A percentile compares a stretch with the other conserved stretches of the same genome.
phyloP scores from a whole-genome alignment of 192 early-diverging fungal species.

The Pecoramyces ruminantium region DNA sequence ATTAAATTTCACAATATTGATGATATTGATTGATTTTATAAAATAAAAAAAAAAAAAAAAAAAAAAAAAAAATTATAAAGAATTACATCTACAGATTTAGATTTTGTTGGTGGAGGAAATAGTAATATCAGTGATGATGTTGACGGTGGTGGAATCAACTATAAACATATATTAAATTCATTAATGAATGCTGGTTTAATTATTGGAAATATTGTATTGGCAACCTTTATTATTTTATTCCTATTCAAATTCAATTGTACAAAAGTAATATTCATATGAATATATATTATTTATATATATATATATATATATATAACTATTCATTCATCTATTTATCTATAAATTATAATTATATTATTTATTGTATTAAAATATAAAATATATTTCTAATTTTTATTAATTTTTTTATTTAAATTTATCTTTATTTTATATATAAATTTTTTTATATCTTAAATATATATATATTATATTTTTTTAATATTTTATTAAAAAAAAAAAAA shows the following conservation, averaged over 20 bases:
- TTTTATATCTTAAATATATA: no score
- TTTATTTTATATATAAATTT: no score
- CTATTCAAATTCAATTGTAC: conserved; percentile 61
- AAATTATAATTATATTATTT: no score
- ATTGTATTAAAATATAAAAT: neutral
- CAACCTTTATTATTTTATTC: conserved; percentile 55
- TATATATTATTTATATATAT: neutral
- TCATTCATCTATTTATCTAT: no score
- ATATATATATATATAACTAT: no score
- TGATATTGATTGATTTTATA: no score
- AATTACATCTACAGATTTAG: conserved; percentile 1
- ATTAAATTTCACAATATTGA: no score
- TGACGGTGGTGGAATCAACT: conserved; percentile 9
- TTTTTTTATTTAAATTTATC: no score
- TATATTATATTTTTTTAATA: no score
- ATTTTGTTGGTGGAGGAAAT: conserved; percentile 5
- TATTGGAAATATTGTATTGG: conserved; percentile 58
- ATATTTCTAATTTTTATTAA: neutral
- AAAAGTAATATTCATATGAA: conserved; percentile 25
- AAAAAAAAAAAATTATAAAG: conserved; percentile 11
- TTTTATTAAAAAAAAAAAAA: no score
- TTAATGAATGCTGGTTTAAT: conserved; percentile 47
- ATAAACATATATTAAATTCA: conserved; percentile 8
- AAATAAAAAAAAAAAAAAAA: conserved; percentile 23
- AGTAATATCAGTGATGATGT: conserved; percentile 14